Evolutionary conservation across 2,329 filamentous ascomycete genomes (phyloP).

Genomic region (Botryosphaeria dothidea): DNA sequence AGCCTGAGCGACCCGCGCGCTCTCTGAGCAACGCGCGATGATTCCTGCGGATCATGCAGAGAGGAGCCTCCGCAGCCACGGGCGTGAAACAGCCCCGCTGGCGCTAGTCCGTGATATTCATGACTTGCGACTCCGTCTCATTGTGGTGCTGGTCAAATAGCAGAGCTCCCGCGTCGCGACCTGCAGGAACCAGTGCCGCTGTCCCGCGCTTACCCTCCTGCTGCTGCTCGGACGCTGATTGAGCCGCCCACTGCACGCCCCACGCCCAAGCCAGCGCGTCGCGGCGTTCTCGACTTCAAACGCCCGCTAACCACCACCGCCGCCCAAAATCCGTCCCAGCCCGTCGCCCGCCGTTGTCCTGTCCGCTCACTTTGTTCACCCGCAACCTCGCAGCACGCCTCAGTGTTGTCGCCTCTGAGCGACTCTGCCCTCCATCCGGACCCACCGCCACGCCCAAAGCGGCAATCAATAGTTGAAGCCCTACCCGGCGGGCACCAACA

Average conservation of each 20-base stretch:
- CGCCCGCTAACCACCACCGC: slow-evolving; percentile 13
- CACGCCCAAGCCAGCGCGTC: slow-evolving; percentile 10
- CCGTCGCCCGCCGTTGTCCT: slow-evolving; percentile 1
- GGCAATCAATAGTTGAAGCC: slow-evolving; percentile 19
- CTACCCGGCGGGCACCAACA: slow-evolving; percentile 17
- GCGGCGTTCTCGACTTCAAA: slow-evolving; percentile 15
- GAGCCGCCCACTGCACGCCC: slow-evolving; percentile 12
- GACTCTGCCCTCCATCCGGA: background rate
- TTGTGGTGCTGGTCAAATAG: slow-evolving; percentile 15
- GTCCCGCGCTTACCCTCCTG: background rate
- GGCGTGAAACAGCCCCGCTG: slow-evolving; percentile 19
- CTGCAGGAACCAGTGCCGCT: slow-evolving; percentile 9
- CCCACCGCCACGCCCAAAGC: slow-evolving; percentile 18
- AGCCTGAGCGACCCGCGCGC: slow-evolving; percentile 12
- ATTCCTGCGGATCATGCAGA: slow-evolving; percentile 19
- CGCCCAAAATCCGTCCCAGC: slow-evolving; percentile 5
- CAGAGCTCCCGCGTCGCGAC: slow-evolving; percentile 6
- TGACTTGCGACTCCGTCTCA: slow-evolving; percentile 15
- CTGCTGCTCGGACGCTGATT: slow-evolving; percentile 11
- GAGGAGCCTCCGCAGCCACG: slow-evolving; percentile 18
- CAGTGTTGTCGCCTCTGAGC: background rate
- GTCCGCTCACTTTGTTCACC: background rate
- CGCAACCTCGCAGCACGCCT: no score
- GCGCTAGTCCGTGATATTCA: slow-evolving; percentile 18
- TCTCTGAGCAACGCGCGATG: slow-evolving; percentile 2